Conservation (phyloP, 805 yeast genomes). For the Wickerhamiella parazyma region DNA sequence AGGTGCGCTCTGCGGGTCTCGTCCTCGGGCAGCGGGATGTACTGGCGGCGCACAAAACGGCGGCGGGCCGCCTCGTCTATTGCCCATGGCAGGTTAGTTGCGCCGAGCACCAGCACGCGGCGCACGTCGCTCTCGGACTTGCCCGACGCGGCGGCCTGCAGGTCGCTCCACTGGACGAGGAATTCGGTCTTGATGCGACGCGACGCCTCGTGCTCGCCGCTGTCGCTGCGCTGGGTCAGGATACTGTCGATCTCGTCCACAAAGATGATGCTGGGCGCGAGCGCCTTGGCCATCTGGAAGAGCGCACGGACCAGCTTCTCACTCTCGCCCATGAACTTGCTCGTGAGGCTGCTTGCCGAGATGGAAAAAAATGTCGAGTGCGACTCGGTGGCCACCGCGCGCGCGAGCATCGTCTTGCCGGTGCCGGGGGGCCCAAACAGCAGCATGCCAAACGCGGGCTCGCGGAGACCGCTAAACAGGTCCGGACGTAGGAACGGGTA, state of each 20-base stretch:
- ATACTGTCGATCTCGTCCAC: slow-evolving; percentile 93
- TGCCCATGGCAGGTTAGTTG: slow-evolving; percentile 94
- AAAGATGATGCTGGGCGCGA: slow-evolving; percentile 88
- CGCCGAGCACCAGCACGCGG: slow-evolving; percentile 81
- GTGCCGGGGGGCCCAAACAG: slow-evolving; percentile 99
- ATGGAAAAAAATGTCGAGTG: slow-evolving; percentile 85
- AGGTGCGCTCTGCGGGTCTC: slow-evolving; percentile 69
- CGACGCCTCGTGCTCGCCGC: slow-evolving; percentile 73
- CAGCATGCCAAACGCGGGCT: slow-evolving; percentile 93
- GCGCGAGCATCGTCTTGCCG: slow-evolving; percentile 92
- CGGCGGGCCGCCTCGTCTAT: slow-evolving; percentile 93
- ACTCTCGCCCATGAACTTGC: slow-evolving; percentile 74
- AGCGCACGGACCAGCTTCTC: slow-evolving; percentile 86
- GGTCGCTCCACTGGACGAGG: slow-evolving; percentile 85
- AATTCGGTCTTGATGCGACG: slow-evolving; percentile 87
- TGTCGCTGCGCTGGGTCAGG: slow-evolving; percentile 64
- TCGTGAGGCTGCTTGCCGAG: slow-evolving; percentile 78
- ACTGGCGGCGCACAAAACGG: slow-evolving; percentile 79
- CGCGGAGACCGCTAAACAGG: slow-evolving; percentile 75
- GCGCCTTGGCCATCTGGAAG: slow-evolving; percentile 66
- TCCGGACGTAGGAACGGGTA: slow-evolving; percentile 93
- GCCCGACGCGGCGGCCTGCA: slow-evolving; percentile 78
- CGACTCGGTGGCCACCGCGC: slow-evolving; percentile 94
- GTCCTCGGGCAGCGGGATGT: slow-evolving; percentile 84
- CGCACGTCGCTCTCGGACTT: slow-evolving; percentile 40